A percentile compares a stretch with the other conserved stretches of the same genome.
These are phyloP conservation scores for Leptographium procerum DNA, from an alignment of 2,329 filamentous ascomycete genomes.

Conservation along the genomic window DNA sequence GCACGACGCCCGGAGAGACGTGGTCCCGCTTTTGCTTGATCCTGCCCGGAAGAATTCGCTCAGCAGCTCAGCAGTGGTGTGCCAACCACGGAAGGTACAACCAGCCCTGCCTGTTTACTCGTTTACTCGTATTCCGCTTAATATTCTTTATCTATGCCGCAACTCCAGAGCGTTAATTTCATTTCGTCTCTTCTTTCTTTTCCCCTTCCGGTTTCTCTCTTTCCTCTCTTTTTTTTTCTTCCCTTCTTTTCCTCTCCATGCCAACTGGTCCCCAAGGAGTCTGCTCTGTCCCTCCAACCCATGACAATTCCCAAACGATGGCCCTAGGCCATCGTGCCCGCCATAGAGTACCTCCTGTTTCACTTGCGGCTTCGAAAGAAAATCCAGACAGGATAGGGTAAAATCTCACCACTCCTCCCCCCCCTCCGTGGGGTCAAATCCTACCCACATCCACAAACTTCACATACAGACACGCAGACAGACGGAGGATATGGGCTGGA, in stretches of 20 bases:
- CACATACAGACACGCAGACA: not conserved
- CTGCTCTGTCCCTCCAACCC: not conserved
- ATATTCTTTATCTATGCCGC: not conserved
- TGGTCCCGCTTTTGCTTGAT: not conserved
- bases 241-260: not conserved
- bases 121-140: not conserved
- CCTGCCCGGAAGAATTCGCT: conserved; percentile 1
- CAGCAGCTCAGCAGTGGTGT: not conserved
- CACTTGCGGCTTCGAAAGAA: not conserved
- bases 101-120: not conserved
- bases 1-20: not conserved
- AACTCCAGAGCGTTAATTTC: not conserved
- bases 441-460: not conserved
- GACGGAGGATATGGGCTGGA: not conserved
- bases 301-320: not conserved
- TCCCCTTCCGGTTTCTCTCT: not conserved
- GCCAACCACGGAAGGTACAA: not conserved
- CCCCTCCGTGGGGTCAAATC: not conserved
- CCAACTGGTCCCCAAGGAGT: not conserved
- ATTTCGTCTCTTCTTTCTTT: not conserved
- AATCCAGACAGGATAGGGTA: not conserved
- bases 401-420: not conserved
- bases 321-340: conserved; percentile 1
- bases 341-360: not conserved
- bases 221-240: not conserved